Evolutionary conservation across 78 protist genomes (phyloP), one percentile per base, ranked within the genome.

Genomic region (Dictyostelium brefeldianum): DNA sequence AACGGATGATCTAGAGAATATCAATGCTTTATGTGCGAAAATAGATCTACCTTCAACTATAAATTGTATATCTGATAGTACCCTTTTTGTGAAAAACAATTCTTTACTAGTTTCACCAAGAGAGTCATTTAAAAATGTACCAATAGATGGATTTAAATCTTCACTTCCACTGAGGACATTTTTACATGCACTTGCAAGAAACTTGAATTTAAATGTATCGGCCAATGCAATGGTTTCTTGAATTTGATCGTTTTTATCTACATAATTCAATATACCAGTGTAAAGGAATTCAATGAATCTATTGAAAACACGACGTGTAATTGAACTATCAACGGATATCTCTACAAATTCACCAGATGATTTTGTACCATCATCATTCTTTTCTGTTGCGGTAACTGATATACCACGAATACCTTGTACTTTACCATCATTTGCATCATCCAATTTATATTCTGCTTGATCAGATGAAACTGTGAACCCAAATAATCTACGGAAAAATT

Each of bases 111-210:
- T 46, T 25, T 71, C 95, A 67, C 96, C 97, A 15, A 82, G 22
- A 12, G 69, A 75, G 27, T 95, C 97, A 43, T 83, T 84, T 75
- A 95, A 83, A 18, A 47, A 95, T 5, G 97, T 95, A 31, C 92
- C 92, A 17, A 93, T 87, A 0, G 78, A 50, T 43, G 96, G 96
- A 50, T 93, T 93, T 22, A 93, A 73, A 65, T 87, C 84, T 15
- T 83, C 92, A 27, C 46, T 57, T 29, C 92, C 87, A 70, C 67
- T 57, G 11, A 57, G 51, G 0, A 93, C 79, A 67, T 93, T 93
- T 56, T 81, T 78, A 50, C 93, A 77, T 14, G 91, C 92, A n/a
- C 54, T 73, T 15, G 41, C 51, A n/a, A 93, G 31, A 47, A 47
- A 85, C 36, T 79, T 78, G 48, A 77, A 74, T 11, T 74, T 53